These are phyloP conservation scores for Samsoniella hepiali DNA, from an alignment of 2,329 filamentous ascomycete species.

Conservation along the genomic window DNA sequence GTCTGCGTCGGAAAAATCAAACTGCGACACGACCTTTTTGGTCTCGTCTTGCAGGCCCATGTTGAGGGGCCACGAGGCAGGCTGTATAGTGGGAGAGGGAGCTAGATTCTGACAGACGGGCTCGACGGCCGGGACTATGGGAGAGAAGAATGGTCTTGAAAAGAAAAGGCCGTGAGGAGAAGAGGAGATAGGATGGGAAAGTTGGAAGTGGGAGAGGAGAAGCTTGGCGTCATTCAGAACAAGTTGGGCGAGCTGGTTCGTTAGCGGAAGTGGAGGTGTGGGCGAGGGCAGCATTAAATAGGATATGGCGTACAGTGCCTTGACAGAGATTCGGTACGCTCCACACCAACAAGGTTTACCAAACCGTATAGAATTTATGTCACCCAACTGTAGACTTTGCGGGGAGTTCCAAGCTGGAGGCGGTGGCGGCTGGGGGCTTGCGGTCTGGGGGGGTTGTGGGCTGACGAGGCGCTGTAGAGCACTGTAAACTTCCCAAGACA, in stretches of 20 bases:
- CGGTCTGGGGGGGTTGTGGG: not conserved
- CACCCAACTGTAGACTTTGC: not conserved
- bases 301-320: too few species aligned
- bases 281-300: not conserved
- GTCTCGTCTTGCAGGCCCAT: conserved; percentile 69
- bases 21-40: conserved; percentile 75
- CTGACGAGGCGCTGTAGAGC: not conserved
- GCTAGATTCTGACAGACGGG: conserved; percentile 53
- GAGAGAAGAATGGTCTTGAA: conserved; percentile 32
- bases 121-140: conserved; percentile 36
- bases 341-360: too few species aligned
- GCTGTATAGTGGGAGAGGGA: conserved; percentile 52
- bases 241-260: conserved; percentile 48
- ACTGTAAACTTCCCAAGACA: too few species aligned
- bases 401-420: not conserved
- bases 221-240: conserved; percentile 48
- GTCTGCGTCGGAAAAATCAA: conserved; percentile 76
- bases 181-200: conserved; percentile 21
- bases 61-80: conserved; percentile 52
- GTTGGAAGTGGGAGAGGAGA: conserved; percentile 23
- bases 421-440: too few species aligned
- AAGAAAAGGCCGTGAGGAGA: conserved; percentile 26
- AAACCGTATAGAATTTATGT: too few species aligned
- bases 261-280: conserved; percentile 9
- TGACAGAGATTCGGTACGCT: too few species aligned